A percentile compares a stretch with the other conserved stretches of the same genome.
Evolutionary conservation across 495 filamentous ascomycete species (phyloP).

Genomic region (Hyaloscypha variabilis): DNA sequence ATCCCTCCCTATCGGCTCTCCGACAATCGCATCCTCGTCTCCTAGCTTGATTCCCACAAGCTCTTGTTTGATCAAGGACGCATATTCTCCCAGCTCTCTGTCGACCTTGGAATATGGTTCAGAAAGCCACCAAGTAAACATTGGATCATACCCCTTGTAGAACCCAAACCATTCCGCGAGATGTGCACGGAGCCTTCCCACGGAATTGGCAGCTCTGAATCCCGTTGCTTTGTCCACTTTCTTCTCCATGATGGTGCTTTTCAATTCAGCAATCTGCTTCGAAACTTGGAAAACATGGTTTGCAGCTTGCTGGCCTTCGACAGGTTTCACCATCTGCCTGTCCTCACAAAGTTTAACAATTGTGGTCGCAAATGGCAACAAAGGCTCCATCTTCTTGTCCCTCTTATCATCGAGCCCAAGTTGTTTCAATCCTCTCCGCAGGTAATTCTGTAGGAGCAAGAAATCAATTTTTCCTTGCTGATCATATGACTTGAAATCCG

Average conservation of each 20-base stretch:
- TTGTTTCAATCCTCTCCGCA: conserved; percentile 8
- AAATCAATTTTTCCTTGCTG: conserved; percentile 47
- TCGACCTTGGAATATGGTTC: conserved; percentile 40
- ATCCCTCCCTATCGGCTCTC: conserved; percentile 50
- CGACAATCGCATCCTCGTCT: conserved; percentile 47
- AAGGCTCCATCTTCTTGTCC: conserved; percentile 35
- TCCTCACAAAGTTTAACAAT: conserved; percentile 44
- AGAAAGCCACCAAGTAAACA: conserved; percentile 52
- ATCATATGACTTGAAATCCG: conserved; percentile 36
- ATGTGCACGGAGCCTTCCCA: too few relatives aligned
- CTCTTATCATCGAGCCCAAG: conserved; percentile 40
- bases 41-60: conserved; percentile 44
- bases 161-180: conserved; percentile 31
- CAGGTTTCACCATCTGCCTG: conserved; percentile 37
- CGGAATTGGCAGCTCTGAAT: too few relatives aligned
- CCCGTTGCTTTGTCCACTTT: too few relatives aligned
- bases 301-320: conserved; percentile 39
- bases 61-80: conserved; percentile 37
- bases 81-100: conserved; percentile 30
- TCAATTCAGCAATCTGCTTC: conserved; percentile 22
- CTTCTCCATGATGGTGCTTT: background rate
- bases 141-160: conserved; percentile 37
- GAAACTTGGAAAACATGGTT: conserved; percentile 34
- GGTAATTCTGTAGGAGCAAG: conserved; percentile 43
- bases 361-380: conserved; percentile 41